Base-by-base conservation (phyloP, 1,284 basidiomycete species). In the Erythrobasidium hasegawianum region DNA sequence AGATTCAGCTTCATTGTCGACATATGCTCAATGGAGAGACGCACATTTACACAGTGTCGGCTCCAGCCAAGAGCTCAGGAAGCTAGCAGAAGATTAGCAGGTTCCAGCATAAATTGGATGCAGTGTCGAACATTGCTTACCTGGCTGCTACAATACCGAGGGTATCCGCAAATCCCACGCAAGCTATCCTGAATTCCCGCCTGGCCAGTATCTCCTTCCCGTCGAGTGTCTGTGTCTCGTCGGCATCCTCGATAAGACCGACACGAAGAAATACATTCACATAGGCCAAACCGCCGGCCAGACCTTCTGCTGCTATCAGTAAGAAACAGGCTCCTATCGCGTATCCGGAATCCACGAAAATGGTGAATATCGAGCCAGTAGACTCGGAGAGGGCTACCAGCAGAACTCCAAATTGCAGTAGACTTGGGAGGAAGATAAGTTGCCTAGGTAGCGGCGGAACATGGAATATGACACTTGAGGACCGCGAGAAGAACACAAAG, bases 401-500 rank as follows among this genome's bases (percentile, higher is more conserved):
- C 33, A 75, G 67, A 27, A 75, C 64, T n/a, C 20, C n/a, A 43
- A 73, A 57, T 61, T 75, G 74, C 1, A 74, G 38, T 11, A 73
- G 2, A 2, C 72, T 71, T 1, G 91, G 92, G 0, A 88, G 74
- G 13, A 88, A 81, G 1, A 98, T 83, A 14, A 90, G 78, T 0
- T 77, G 79, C 2, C 80, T 75, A 0, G 94, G 92, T 5, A 97
- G 81, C 0, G 95, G 85, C 0, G 92, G 91, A 1, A 97, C 74
- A 10, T 89, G 89, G 52, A 97, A 78, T 52, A 80, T 72, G 0
- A 91, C 90, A 57, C 96, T 88, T 2, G 91, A 89, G 0, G 93
- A 96, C 2, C 96, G 88, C 1, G 94, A 97, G 68, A 97, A 76
- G 80, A 98, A 98, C 54, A 98, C 95, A 53, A 93, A 92, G 14